A percentile compares a stretch with the other conserved stretches of the same genome.
Evolutionary conservation across 1,284 basidiomycete genomes (phyloP).

Genomic region (Cutaneotrichosporon mucoides): DNA sequence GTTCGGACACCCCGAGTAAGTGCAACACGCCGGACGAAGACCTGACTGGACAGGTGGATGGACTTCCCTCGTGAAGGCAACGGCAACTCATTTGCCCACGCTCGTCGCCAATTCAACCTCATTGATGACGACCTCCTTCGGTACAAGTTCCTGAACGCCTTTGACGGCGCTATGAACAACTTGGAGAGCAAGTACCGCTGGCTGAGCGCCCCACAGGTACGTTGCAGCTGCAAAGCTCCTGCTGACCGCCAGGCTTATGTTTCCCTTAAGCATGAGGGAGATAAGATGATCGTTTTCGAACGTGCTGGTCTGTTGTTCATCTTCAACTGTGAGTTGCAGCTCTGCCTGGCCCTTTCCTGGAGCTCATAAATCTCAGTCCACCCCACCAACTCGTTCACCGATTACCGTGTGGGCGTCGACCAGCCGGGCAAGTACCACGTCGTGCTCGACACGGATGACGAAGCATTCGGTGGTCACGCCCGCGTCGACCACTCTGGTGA

Average conservation of each 20-base stretch:
- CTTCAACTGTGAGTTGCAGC: slow-evolving; percentile 66
- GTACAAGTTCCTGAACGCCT: slow-evolving; percentile 89
- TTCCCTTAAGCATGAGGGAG: slow-evolving; percentile 84
- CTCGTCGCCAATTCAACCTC: slow-evolving; percentile 91
- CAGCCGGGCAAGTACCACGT: slow-evolving; percentile 79
- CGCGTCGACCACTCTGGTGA: slow-evolving; percentile 64
- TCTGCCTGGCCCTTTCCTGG: too few relatives aligned
- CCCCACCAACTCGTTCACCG: slow-evolving; percentile 76
- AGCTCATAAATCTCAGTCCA: slow-evolving; percentile 55
- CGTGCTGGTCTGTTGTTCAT: slow-evolving; percentile 87
- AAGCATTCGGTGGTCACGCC: slow-evolving; percentile 81
- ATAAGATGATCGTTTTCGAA: slow-evolving; percentile 92
- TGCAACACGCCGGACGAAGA: too few relatives aligned
- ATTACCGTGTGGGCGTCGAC: slow-evolving; percentile 90
- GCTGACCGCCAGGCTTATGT: slow-evolving; percentile 65
- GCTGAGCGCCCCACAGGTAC: slow-evolving; percentile 75
- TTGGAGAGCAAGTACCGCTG: slow-evolving; percentile 74
- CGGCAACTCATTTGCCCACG: slow-evolving; percentile 90
- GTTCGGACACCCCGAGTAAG: slow-evolving; percentile 90
- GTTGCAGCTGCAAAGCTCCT: slow-evolving; percentile 4
- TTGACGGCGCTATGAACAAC: slow-evolving; percentile 88
- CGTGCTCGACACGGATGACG: slow-evolving; percentile 78
- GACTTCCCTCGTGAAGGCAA: slow-evolving; percentile 97
- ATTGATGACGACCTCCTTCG: slow-evolving; percentile 79
- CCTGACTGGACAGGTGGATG: slow-evolving; percentile 66